These are phyloP conservation scores for Zhuliangozyma blackwelliae DNA, from an alignment of 1,139 yeast species.

Conservation along the genomic window DNA sequence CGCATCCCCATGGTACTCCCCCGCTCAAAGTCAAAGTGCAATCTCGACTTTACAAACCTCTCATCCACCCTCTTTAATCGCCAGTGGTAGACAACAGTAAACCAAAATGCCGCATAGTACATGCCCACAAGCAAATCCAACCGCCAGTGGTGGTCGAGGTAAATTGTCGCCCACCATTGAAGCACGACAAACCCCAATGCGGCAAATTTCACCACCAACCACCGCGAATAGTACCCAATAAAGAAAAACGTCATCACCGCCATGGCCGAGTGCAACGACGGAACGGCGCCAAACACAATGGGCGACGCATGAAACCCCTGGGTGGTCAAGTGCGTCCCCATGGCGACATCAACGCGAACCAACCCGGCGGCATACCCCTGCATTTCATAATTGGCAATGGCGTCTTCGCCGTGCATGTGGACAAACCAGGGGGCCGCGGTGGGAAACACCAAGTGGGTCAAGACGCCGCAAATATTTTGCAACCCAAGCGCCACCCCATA, in stretches of 20 bases:
- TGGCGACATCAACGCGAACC: constrained; percentile 56
- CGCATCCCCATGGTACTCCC: constrained; percentile 59
- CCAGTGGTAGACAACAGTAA: constrained; percentile 28
- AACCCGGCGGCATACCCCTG: constrained; percentile 71
- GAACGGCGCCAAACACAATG: constrained; percentile 68
- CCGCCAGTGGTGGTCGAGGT: constrained; percentile 69
- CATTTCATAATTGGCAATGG: constrained; percentile 52
- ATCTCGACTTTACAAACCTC: constrained; percentile 27
- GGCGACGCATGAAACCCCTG: constrained; percentile 65
- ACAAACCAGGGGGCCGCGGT: constrained; percentile 74
- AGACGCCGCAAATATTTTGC: constrained; percentile 57
- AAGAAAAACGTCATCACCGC: constrained; percentile 52
- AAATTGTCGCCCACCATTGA: constrained; percentile 77
- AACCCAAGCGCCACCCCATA: constrained; percentile 52
- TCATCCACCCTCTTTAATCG: constrained; percentile 18
- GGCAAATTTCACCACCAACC: constrained; percentile 29
- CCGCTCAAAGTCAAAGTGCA: constrained; percentile 28
- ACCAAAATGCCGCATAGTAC: constrained; percentile 43
- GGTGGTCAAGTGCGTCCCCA: constrained; percentile 59
- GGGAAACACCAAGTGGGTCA: constrained; percentile 58
- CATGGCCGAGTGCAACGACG: constrained; percentile 64
- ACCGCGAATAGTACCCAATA: constrained; percentile 37
- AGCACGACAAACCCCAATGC: constrained; percentile 39
- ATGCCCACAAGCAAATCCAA: constrained; percentile 55
- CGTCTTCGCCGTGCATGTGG: constrained; percentile 53